Percentiles rank a stretch among this genome's conserved stretches.
Conservation (phyloP, 495 filamentous ascomycete genomes). For the Aspergillus avenaceus region DNA sequence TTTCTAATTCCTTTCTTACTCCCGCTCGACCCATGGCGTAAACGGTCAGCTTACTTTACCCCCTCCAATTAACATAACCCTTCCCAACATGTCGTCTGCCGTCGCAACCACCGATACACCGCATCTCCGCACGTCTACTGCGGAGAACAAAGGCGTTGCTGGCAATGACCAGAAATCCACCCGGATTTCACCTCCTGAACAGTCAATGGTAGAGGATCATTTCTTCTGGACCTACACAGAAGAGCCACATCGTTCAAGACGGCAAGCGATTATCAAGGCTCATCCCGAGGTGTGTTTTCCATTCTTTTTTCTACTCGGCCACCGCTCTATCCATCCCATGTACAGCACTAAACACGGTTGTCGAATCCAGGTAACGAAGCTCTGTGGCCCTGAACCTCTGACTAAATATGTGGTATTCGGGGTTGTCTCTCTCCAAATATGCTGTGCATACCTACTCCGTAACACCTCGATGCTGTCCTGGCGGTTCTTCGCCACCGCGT, state of each 20-base stretch:
- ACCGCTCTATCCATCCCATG: neutral
- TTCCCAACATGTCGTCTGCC: conserved; percentile 27
- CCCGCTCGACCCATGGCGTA: conserved; percentile 19
- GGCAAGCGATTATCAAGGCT: conserved; percentile 94
- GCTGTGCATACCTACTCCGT: conserved; percentile 74
- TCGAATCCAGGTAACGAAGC: conserved; percentile 74
- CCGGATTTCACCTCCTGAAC: conserved; percentile 31
- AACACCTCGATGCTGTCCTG: conserved; percentile 77
- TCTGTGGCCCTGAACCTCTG: conserved; percentile 93
- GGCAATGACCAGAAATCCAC: conserved; percentile 17
- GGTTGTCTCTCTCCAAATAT: conserved; percentile 79
- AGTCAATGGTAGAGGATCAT: conserved; percentile 42
- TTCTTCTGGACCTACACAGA: conserved; percentile 98
- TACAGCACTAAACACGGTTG: conserved; percentile 9
- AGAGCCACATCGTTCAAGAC: conserved; percentile 88
- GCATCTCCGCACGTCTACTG: conserved; percentile 36
- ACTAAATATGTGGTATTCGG: conserved; percentile 89
- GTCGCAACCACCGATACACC: conserved; percentile 31
- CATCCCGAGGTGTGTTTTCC: conserved; percentile 80
- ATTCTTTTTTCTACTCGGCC: neutral
- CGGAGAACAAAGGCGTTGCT: conserved; percentile 20
- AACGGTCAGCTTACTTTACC: neutral
- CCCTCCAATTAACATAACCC: too few species aligned
- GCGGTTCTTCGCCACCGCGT: conserved; percentile 79
- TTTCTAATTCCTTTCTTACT: conserved; percentile 7